Evolutionary conservation across 2,329 filamentous ascomycete species (phyloP).

Genomic region (Fusarium sterilihyphosum): DNA sequence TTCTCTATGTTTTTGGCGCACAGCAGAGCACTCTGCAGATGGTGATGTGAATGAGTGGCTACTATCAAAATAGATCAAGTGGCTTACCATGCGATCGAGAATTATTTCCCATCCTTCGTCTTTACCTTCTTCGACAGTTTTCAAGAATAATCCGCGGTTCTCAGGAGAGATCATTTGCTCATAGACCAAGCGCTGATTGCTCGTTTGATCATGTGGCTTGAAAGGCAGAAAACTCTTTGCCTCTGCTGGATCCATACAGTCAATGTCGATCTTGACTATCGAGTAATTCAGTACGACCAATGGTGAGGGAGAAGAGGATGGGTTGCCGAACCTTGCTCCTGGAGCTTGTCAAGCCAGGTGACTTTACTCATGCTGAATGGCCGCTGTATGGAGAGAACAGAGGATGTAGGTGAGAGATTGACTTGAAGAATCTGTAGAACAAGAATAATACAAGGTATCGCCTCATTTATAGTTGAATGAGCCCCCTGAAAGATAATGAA

Average conservation of each 20-base stretch:
- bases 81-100: not conserved
- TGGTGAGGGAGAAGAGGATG: accelerated
- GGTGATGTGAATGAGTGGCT: not conserved
- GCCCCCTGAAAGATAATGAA: not conserved
- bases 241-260: conserved; percentile 9
- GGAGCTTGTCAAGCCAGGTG: conserved; percentile 7
- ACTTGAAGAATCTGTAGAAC: not conserved
- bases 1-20: conserved; percentile 2
- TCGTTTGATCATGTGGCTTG: conserved; percentile 10
- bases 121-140: conserved; percentile 2
- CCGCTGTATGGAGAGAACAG: accelerated
- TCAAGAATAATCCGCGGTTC: not conserved
- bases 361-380: not conserved
- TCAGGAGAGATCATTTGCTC: conserved; percentile 13
- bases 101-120: not conserved
- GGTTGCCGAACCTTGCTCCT: not conserved
- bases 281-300: accelerated
- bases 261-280: conserved; percentile 1
- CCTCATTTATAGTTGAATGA: not conserved
- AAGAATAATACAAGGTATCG: no score
- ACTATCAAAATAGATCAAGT: no score
- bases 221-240: not conserved
- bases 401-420: accelerated
- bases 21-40: not conserved
- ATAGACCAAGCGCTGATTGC: conserved; percentile 12